Evolutionary conservation across 306 rosid species (phyloP), one percentile per base, ranked within the genome.

Genomic region (Ormosia emarginata): DNA sequence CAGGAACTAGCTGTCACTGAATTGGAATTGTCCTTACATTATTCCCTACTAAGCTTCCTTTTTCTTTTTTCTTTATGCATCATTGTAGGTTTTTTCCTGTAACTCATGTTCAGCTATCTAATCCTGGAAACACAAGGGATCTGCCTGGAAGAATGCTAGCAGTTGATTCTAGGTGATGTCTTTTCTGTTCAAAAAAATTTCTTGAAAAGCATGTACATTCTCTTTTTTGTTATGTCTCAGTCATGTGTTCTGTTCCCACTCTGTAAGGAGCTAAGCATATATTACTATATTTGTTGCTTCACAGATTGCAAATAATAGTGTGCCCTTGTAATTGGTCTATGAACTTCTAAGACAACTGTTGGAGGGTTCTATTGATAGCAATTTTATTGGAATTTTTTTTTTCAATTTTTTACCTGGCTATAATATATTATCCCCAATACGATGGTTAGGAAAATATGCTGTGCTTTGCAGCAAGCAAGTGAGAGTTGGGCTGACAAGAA

Each of bases 71-170:
- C 52, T 59, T 59, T 49, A 62, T 84, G 78, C 71, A 37, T 73
- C 81, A 65, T 78, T 41, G 63, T 84, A 95, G 99, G 89, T 91
- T 95, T 87, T 88, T 90, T 47, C 92, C 99, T 2, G 71, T 90
- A 66, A 85, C 93, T 15, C 97, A 93, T 72, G 87, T 95, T 82
- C 90, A 90, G 66, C 90, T 93, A 74, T 93, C 97, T 71, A 84
- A 75, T 85, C 94, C 99, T 82, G 99, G 99, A 86, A 91, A 91
- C 73, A 44, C 82, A 18, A 87, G 90, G 83, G 81, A 86, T 88
- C 90, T 89, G 81, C 94, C 90, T 39, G 99, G 97, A 84, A 89
- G 99, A 90, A 82, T 89, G 97, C 79, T 95, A 53, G 88, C 91
- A 15, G 82, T 94, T 87, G 95, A 95, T 88, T 85, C 97, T 66